Base-by-base conservation (phyloP, 2,329 filamentous ascomycete genomes). In the Didymosphaeria variabile region DNA sequence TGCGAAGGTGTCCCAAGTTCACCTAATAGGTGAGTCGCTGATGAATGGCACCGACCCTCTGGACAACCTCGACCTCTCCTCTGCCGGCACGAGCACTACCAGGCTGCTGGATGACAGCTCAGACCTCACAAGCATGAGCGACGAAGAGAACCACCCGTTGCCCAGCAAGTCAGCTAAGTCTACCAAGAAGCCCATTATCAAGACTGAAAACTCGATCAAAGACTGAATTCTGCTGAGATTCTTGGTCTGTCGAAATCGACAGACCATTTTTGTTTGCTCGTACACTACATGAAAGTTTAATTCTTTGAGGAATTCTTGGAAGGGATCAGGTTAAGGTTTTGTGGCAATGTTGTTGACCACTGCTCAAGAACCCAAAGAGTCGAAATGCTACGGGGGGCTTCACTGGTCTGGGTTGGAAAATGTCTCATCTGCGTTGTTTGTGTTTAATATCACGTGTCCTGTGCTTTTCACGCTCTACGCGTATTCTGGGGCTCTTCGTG, bases 11-110 rank as follows among this genome's bases (percentile, higher is more conserved):
- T 59, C 57, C 6, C 21, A 49, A 12, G 40, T 59, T 23, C 53
- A 55, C 19, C 19, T 40, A 0, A 36, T 62, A 10, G 60, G 47
- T 1, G 19, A 46, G 12, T 57, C 60, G 6, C 26, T 59, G 8
- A 5, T 13, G 19, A 34, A 59, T 5, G 54, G 31, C 12, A 8
- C 10, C 1, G 53, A 62, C 29, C 60, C 60, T 0, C 21, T 15
- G 1, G 51, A 40, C 0, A 34, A 31, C 0, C 26, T 61, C 9
- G 50, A 45, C 3, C 17, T 42, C 12, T 5, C 50, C 21, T 3
- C 34, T 2, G 13, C 21, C 6, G 13, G 12, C 5, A 12, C 32
- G 34, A n/a, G 19, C 29, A 12, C 50, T 9, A 26, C 21, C 7
- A 9, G 5, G 1, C 6, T 5, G 13, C 5, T 2, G 2, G 50